Conservation (phyloP, 2,329 filamentous ascomycete genomes). For the Thelonectria olida region DNA sequence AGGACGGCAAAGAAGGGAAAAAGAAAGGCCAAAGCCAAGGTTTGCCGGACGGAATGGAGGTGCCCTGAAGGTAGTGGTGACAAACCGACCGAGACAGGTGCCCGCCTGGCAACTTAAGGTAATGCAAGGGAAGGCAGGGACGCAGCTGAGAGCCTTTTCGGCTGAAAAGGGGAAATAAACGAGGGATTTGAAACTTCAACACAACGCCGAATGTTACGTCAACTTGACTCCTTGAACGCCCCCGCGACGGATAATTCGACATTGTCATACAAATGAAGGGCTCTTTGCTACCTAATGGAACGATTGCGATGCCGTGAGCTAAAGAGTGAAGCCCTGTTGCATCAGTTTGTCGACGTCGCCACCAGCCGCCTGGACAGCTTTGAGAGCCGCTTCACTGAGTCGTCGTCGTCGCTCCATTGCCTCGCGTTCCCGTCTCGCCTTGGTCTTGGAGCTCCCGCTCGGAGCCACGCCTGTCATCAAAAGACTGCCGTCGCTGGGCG, state of each 20-base stretch:
- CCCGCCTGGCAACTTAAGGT: no score
- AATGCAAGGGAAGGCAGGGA: no score
- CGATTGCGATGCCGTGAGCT: not conserved
- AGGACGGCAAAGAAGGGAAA: conserved; percentile 28
- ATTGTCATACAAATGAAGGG: not conserved
- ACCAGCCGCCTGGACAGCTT: conserved; percentile 75
- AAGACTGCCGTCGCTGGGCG: conserved; percentile 77
- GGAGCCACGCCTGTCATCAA: conserved; percentile 92
- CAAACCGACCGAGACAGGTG: no score
- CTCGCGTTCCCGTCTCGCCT: conserved; percentile 90
- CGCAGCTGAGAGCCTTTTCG: no score
- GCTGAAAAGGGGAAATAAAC: not conserved
- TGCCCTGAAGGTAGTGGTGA: no score
- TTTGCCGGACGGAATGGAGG: no score
- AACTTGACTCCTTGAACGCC: conserved; percentile 13
- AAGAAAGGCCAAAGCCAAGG: not conserved
- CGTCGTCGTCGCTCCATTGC: conserved; percentile 78
- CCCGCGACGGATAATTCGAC: not conserved
- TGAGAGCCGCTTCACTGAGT: conserved; percentile 73
- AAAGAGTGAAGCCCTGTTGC: conserved; percentile 60
- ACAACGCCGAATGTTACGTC: conserved; percentile 1
- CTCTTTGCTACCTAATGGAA: no score
- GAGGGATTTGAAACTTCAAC: not conserved
- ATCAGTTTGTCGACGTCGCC: conserved; percentile 69
- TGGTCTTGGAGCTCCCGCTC: conserved; percentile 91